A percentile compares a stretch with the other conserved stretches of the same genome.
These are phyloP conservation scores for Rhizopus stolonifer DNA, from an alignment of 371 early-diverging fungal species.

Conservation along the genomic window DNA sequence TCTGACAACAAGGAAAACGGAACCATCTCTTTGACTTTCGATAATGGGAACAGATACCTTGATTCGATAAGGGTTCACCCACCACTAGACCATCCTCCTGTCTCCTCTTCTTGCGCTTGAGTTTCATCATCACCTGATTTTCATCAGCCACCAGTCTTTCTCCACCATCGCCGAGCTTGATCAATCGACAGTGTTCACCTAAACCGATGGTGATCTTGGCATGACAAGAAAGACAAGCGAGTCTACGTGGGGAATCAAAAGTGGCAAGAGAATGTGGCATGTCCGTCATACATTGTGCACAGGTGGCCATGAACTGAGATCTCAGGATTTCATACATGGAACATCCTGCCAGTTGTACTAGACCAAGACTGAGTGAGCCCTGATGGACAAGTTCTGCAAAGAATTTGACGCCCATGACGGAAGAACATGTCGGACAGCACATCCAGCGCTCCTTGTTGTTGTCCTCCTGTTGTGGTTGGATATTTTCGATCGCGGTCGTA, in stretches of 20 bases:
- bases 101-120: conserved; percentile 49
- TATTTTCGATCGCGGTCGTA: conserved; percentile 52
- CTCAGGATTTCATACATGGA: conserved; percentile 69
- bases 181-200: conserved; percentile 52
- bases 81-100: conserved; percentile 51
- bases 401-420: conserved; percentile 55
- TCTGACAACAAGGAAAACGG: conserved; percentile 87
- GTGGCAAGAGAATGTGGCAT: conserved; percentile 28
- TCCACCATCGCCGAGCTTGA: conserved; percentile 49
- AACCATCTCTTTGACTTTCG: conserved; percentile 93
- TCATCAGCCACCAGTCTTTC: conserved; percentile 33
- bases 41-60: conserved; percentile 94
- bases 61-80: conserved; percentile 75
- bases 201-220: conserved; percentile 42
- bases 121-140: conserved; percentile 26
- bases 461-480: conserved; percentile 41
- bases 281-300: conserved; percentile 51
- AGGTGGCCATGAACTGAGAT: conserved; percentile 63
- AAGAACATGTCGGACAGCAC: conserved; percentile 69
- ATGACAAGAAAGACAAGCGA: conserved; percentile 62
- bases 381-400: conserved; percentile 57
- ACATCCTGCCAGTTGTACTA: conserved; percentile 71
- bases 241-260: conserved; percentile 31
- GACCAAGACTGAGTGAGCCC: conserved; percentile 61
- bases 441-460: conserved; percentile 48